Percentiles rank a stretch among this genome's conserved stretches.
These are phyloP conservation scores for Metarhizium sp. DNA, from an alignment of 2,329 filamentous ascomycete genomes.

Conservation along the genomic window DNA sequence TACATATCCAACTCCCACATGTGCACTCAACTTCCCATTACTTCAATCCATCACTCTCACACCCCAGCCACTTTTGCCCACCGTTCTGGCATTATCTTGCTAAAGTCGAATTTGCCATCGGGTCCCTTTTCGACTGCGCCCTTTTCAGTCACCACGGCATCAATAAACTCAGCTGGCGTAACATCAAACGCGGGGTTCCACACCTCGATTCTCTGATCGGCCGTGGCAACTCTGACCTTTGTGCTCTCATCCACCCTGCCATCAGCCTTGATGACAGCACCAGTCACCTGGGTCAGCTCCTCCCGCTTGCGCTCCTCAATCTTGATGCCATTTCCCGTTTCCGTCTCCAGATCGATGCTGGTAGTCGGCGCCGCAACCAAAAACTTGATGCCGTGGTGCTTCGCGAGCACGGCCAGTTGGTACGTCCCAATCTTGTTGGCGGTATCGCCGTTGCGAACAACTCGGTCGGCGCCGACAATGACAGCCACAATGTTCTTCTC, in stretches of 20 bases:
- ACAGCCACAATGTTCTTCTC: conserved; percentile 69
- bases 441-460: conserved; percentile 93
- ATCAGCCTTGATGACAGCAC: conserved; percentile 57
- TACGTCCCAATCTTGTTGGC: conserved; percentile 99
- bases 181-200: conserved; percentile 99
- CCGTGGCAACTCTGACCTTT: conserved; percentile 69
- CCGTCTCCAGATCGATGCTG: conserved; percentile 79
- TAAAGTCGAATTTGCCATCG: conserved; percentile 61
- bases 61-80: conserved; percentile 29
- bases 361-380: conserved; percentile 91
- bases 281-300: conserved; percentile 79
- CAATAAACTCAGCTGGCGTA: conserved; percentile 79
- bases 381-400: conserved; percentile 83
- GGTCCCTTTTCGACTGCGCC: conserved; percentile 72
- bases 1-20: background rate
- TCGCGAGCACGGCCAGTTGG: conserved; percentile 79
- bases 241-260: conserved; percentile 53
- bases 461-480: conserved; percentile 88
- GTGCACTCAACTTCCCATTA: background rate
- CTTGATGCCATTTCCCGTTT: conserved; percentile 67
- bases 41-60: background rate
- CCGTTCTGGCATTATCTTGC: conserved; percentile 44
- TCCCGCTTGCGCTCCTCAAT: conserved; percentile 79
- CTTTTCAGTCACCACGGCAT: conserved; percentile 88
- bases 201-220: conserved; percentile 67